Conservation (phyloP, 768 basidiomycete species). For the Galerina sulciceps region DNA sequence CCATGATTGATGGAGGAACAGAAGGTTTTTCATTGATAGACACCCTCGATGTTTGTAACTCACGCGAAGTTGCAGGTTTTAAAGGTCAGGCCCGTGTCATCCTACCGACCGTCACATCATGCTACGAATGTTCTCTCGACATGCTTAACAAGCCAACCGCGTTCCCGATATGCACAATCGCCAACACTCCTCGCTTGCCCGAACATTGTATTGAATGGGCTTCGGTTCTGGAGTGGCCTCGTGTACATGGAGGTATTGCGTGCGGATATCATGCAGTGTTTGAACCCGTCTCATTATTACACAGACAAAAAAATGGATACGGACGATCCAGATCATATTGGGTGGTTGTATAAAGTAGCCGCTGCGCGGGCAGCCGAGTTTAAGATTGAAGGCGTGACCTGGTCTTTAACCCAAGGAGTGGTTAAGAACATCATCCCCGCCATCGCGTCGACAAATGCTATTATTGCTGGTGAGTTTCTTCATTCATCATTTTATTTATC, state of each 20-base stretch:
- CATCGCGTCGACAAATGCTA: constrained; percentile 98
- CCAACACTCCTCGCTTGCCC: constrained; percentile 96
- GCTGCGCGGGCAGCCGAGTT: constrained; percentile 86
- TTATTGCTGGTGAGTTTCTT: constrained; percentile 76
- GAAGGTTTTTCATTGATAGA: constrained; percentile 64
- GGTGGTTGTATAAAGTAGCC: constrained; percentile 88
- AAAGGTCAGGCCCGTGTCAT: constrained; percentile 98
- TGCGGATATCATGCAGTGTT: background rate
- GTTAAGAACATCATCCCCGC: constrained; percentile 99
- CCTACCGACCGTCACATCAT: constrained; percentile 91
- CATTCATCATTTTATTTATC: background rate
- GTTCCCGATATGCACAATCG: constrained; percentile 98
- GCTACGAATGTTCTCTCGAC: constrained; percentile 97
- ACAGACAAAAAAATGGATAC: constrained; percentile 95
- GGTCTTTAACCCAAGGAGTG: constrained; percentile 96
- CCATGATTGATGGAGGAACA: constrained; percentile 97
- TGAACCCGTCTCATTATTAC: background rate
- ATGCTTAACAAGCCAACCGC: constrained; percentile 98
- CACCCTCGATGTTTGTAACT: background rate
- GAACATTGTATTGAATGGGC: constrained; percentile 99
- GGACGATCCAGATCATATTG: constrained; percentile 95
- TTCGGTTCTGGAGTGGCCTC: constrained; percentile 98
- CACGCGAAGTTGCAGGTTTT: constrained; percentile 70
- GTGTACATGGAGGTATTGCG: constrained; percentile 77
- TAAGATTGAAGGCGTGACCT: constrained; percentile 98